These are phyloP conservation scores for grape (Vitis vinifera) DNA, from an alignment of 164 flowering plant genomes.

Conservation along the genomic window ASM3070453v1 NC_081822.1:1868501-1869000, in stretches of 20 bases:
- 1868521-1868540: too few relatives aligned
- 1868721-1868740: neutral
- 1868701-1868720: constrained; percentile 68
- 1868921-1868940: neutral
- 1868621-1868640: too few relatives aligned
- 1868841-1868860: too few relatives aligned
- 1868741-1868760: neutral
- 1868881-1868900: neutral
- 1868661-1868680: too few relatives aligned
- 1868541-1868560: too few relatives aligned
- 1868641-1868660: too few relatives aligned
- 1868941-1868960: constrained; percentile 24
- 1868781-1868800: neutral
- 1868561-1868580: too few relatives aligned
- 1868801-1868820: too few relatives aligned
- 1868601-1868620: too few relatives aligned
- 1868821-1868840: too few relatives aligned
- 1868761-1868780: neutral
- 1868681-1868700: constrained; percentile 75
- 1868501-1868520: too few relatives aligned
- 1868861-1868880: neutral
- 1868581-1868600: too few relatives aligned
- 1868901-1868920: neutral
- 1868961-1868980: constrained; percentile 73
- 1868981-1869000: constrained; percentile 73